Conservation (phyloP, 2,329 filamentous ascomycete genomes). For the Colletotrichum agaves region DNA sequence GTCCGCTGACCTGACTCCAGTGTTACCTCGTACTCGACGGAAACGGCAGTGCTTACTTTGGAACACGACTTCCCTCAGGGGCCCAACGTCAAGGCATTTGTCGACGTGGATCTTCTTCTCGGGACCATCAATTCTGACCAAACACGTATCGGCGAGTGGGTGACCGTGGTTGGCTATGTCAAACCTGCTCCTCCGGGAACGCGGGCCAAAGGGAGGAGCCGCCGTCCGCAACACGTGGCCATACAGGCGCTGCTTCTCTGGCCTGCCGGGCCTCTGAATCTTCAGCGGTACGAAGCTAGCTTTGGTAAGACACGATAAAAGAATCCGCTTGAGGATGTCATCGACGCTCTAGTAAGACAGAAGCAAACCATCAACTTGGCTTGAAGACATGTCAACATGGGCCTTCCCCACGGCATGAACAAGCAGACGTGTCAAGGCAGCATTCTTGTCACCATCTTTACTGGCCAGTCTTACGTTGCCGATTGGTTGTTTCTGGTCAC, state of each 20-base stretch:
- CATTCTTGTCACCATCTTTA: constrained; percentile 12
- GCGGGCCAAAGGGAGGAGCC: constrained; percentile 26
- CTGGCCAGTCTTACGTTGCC: not conserved
- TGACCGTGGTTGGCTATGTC: constrained; percentile 89
- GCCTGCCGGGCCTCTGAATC: constrained; percentile 76
- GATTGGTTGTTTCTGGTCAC: not conserved
- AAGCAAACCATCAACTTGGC: constrained; percentile 19
- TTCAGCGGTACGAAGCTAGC: constrained; percentile 54
- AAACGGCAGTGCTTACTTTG: constrained; percentile 71
- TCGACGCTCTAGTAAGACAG: not conserved
- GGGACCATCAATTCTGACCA: constrained; percentile 71
- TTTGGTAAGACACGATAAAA: not conserved
- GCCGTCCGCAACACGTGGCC: constrained; percentile 45
- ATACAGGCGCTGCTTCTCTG: constrained; percentile 84
- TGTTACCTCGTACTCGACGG: constrained; percentile 61
- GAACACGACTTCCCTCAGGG: constrained; percentile 71
- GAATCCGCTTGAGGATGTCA: not conserved
- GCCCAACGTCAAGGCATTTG: constrained; percentile 61
- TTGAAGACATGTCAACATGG: not conserved
- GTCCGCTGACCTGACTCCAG: constrained; percentile 49
- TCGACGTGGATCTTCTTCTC: constrained; percentile 79
- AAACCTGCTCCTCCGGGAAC: constrained; percentile 44
- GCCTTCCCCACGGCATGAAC: not conserved
- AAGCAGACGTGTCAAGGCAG: constrained; percentile 27
- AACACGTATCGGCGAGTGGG: constrained; percentile 81